These are phyloP conservation scores for Magnolia sinica DNA, from an alignment of 164 flowering plant species.

Conservation along the genomic window DNA sequence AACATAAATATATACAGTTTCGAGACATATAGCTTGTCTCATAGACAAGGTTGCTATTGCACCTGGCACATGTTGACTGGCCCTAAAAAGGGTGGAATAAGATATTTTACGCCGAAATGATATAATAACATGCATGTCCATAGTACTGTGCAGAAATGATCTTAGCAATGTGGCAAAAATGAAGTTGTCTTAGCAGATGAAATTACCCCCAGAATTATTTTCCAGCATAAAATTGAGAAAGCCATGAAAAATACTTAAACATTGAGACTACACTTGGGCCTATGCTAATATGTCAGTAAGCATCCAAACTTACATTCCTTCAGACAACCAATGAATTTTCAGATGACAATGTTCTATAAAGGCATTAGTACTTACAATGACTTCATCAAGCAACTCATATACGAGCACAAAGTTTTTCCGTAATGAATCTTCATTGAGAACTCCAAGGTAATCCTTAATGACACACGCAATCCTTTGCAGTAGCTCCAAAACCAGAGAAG, in stretches of 20 bases:
- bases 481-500: slow-evolving; percentile 89
- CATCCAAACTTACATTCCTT: too few species aligned
- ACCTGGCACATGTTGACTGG: background rate
- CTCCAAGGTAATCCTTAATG: slow-evolving; percentile 89
- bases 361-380: slow-evolving; percentile 63
- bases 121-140: background rate
- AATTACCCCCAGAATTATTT: too few species aligned
- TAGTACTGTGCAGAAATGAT: background rate
- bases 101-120: background rate
- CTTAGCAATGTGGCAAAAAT: too few species aligned
- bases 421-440: slow-evolving; percentile 91
- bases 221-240: too few species aligned
- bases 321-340: too few species aligned
- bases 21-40: background rate
- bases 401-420: slow-evolving; percentile 95
- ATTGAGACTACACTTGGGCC: too few species aligned
- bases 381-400: slow-evolving; percentile 96
- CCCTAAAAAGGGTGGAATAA: background rate
- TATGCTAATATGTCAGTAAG: too few species aligned
- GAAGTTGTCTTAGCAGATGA: too few species aligned
- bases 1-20: background rate
- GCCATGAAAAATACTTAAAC: too few species aligned
- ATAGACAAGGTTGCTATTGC: background rate
- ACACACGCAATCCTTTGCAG: slow-evolving; percentile 94
- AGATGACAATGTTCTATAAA: background rate